Percentiles rank a stretch among this genome's conserved stretches.
Conservation (phyloP, 139 green algal genomes). For the Pleodorina starrii region DNA sequence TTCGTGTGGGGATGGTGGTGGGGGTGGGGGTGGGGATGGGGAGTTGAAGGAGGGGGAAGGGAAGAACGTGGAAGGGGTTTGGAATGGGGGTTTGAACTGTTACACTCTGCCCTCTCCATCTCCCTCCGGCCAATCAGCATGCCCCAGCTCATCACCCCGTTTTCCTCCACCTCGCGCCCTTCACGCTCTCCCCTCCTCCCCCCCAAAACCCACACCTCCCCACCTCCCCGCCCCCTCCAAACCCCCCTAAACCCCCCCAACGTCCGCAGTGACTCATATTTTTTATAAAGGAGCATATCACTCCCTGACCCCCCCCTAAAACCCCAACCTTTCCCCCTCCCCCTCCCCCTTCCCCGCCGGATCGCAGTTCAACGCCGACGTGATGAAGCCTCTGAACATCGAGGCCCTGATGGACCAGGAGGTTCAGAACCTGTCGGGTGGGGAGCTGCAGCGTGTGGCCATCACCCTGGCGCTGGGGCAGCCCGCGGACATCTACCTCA, state of each 20-base stretch:
- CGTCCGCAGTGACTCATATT: no score
- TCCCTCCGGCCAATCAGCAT: no score
- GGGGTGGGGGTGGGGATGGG: constrained; percentile 41
- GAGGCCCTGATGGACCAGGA: constrained; percentile 96
- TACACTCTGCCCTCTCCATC: no score
- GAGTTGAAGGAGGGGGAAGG: not conserved
- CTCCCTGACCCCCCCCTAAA: no score
- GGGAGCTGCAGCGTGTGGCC: constrained; percentile 96
- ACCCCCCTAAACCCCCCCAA: no score
- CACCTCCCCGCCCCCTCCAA: no score
- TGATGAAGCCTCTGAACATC: constrained; percentile 94
- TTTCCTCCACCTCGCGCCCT: not conserved
- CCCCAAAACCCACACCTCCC: no score
- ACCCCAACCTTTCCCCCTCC: no score
- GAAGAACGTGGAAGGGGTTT: no score
- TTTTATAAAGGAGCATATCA: no score
- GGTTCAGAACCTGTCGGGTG: constrained; percentile 95
- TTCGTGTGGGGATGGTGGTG: no score
- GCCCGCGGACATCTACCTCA: constrained; percentile 98
- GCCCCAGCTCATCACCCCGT: not conserved
- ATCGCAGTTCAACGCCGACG: constrained; percentile 85
- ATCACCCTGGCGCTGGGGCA: constrained; percentile 94
- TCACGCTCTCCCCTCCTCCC: not conserved
- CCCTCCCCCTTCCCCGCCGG: not conserved
- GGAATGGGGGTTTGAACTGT: not conserved